These are phyloP conservation scores for Aspergillus biplanus DNA, from an alignment of 495 filamentous ascomycete species.

Conservation along the genomic window DNA sequence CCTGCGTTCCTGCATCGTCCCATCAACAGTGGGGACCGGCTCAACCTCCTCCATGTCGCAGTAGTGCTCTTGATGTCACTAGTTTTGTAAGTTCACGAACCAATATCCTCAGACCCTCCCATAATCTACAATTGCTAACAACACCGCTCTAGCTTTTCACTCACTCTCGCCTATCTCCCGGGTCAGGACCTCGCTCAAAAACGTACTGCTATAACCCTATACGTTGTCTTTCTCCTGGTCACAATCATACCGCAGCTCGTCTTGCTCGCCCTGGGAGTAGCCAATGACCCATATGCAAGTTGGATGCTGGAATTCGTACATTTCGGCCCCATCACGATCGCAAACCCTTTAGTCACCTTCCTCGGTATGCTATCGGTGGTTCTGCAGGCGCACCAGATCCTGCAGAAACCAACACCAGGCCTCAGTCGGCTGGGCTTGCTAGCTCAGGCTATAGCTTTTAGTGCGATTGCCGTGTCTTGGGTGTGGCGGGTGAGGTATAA, in stretches of 20 bases:
- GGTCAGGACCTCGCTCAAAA: neutral
- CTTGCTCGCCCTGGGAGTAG: neutral
- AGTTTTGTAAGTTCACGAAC: neutral
- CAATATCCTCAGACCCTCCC: neutral
- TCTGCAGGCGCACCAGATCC: constrained; percentile 5
- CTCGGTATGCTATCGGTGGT: neutral
- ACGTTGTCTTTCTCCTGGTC: constrained; percentile 6
- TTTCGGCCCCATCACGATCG: neutral
- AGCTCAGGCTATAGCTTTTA: constrained; percentile 1
- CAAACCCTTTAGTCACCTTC: constrained; percentile 7
- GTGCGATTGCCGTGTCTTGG: constrained; percentile 9
- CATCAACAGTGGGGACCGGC: neutral
- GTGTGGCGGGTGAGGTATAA: neutral
- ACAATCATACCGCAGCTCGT: constrained; percentile 8
- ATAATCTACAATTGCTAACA: neutral
- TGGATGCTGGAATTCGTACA: constrained; percentile 8
- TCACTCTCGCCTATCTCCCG: neutral
- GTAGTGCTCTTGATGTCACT: constrained; percentile 1
- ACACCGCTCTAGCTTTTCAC: neutral
- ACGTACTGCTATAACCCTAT: neutral
- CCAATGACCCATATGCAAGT: neutral
- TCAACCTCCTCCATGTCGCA: constrained; percentile 9
- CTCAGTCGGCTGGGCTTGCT: constrained; percentile 2
- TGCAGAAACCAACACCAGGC: neutral
- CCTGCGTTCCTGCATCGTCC: constrained; percentile 1